Evolutionary conservation across 306 rosid species (phyloP).

Genomic region (Begonia fuchsioides): DNA sequence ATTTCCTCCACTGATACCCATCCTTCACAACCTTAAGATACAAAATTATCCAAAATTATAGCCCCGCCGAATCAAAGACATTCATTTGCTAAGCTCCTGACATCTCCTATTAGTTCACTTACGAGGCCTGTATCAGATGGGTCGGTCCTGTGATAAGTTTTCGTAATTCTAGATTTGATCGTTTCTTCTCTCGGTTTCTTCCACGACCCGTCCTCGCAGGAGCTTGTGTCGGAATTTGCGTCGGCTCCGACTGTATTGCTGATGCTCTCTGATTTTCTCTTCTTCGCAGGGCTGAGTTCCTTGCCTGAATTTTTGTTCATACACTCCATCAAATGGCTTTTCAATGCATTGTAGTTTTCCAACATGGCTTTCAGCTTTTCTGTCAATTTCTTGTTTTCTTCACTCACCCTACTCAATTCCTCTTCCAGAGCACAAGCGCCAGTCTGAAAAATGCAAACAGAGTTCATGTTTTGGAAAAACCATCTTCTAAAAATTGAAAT

Average conservation of each 20-base stretch:
- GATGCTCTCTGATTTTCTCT: conserved; percentile 71
- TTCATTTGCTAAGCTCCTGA: too few species aligned
- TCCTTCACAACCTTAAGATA: conserved; percentile 68
- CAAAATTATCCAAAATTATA: too few species aligned
- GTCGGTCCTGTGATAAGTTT: conserved; percentile 46
- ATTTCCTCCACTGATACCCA: conserved; percentile 97
- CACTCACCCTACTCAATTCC: conserved; percentile 65
- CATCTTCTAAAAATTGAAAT: too few species aligned
- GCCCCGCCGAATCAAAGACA: too few species aligned
- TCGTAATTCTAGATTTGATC: conserved; percentile 52
- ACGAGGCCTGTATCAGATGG: conserved; percentile 73
- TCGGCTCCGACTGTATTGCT: conserved; percentile 26
- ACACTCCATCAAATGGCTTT: conserved; percentile 44
- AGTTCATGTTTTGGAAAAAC: too few species aligned
- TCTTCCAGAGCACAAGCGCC: conserved; percentile 29
- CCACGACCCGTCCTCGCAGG: conserved; percentile 72
- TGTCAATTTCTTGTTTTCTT: conserved; percentile 70
- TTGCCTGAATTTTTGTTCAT: conserved; percentile 60
- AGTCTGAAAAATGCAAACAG: too few species aligned
- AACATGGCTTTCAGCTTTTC: conserved; percentile 70
- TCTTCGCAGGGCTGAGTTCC: conserved; percentile 53
- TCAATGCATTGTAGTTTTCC: conserved; percentile 65
- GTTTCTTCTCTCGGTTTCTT: conserved; percentile 73
- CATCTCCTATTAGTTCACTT: conserved; percentile 2
- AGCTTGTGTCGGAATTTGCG: conserved; percentile 81